Conservation (phyloP, 768 basidiomycete genomes). For the Exidia glandulosa region DNA sequence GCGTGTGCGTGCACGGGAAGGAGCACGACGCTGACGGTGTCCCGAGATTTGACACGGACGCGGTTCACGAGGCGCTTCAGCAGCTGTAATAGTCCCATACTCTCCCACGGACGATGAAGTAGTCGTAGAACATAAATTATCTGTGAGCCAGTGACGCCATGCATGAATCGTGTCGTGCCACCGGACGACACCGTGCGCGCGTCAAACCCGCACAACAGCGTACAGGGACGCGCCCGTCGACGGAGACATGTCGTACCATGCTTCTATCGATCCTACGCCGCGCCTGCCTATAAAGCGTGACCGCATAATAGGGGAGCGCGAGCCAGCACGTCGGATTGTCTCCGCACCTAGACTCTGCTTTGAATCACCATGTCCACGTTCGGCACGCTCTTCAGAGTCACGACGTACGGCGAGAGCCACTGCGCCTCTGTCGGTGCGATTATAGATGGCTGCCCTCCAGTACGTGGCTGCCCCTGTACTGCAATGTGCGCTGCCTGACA, state of each 20-base stretch:
- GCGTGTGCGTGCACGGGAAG: neutral
- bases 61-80: neutral
- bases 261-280: too few relatives aligned
- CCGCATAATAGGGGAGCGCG: too few relatives aligned
- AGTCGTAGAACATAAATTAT: too few relatives aligned
- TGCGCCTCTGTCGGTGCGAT: slow-evolving; percentile 96
- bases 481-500: neutral
- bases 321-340: too few relatives aligned
- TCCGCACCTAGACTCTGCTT: neutral
- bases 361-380: slow-evolving; percentile 71
- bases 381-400: slow-evolving; percentile 84
- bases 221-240: too few relatives aligned
- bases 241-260: too few relatives aligned
- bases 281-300: too few relatives aligned
- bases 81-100: neutral
- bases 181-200: too few relatives aligned
- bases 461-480: slow-evolving; percentile 33
- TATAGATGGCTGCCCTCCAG: slow-evolving; percentile 94
- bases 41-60: neutral
- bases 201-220: too few relatives aligned
- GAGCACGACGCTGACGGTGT: neutral
- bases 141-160: too few relatives aligned
- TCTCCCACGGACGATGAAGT: too few relatives aligned
- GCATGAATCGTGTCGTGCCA: too few relatives aligned
- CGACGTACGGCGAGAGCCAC: slow-evolving; percentile 97